These are phyloP conservation scores for Craterostigma plantagineum DNA, from an alignment of 257 asterid species.

Conservation along the genomic window DNA sequence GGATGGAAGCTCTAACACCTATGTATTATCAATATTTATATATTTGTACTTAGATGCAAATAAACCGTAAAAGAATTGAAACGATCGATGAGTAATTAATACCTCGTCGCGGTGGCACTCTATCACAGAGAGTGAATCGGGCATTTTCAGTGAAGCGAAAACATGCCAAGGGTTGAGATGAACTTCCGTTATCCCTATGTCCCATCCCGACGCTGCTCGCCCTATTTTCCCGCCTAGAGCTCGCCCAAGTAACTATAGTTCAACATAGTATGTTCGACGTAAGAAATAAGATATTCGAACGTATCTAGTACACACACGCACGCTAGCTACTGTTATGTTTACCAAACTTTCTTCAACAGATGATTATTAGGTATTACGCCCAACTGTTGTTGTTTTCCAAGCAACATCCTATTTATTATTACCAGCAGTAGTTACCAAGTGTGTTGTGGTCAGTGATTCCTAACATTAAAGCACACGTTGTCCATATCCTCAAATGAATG, in stretches of 20 bases:
- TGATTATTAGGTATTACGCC: too few species aligned
- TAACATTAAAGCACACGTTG: too few species aligned
- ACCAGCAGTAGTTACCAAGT: too few species aligned
- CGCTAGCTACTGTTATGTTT: too few species aligned
- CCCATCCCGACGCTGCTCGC: conserved; percentile 73
- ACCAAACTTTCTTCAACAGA: neutral
- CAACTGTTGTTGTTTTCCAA: too few species aligned
- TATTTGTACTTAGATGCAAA: neutral
- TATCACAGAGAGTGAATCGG: conserved; percentile 37
- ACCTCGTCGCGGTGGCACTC: conserved; percentile 95
- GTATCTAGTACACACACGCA: neutral
- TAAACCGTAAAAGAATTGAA: neutral
- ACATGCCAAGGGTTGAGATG: conserved; percentile 36
- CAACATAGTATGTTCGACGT: too few species aligned
- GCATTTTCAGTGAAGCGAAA: conserved; percentile 37
- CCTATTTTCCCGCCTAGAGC: conserved; percentile 68
- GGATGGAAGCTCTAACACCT: conserved; percentile 65
- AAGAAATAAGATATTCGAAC: too few species aligned
- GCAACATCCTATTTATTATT: too few species aligned
- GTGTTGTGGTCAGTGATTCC: too few species aligned
- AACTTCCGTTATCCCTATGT: conserved; percentile 46
- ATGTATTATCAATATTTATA: neutral
- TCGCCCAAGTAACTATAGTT: conserved; percentile 59
- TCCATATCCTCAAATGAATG: too few species aligned
- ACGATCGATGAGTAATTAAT: conserved; percentile 5